phyloP scores from a whole-genome alignment of 768 basidiomycete genomes.

The Favolaschia claudopus region DNA sequence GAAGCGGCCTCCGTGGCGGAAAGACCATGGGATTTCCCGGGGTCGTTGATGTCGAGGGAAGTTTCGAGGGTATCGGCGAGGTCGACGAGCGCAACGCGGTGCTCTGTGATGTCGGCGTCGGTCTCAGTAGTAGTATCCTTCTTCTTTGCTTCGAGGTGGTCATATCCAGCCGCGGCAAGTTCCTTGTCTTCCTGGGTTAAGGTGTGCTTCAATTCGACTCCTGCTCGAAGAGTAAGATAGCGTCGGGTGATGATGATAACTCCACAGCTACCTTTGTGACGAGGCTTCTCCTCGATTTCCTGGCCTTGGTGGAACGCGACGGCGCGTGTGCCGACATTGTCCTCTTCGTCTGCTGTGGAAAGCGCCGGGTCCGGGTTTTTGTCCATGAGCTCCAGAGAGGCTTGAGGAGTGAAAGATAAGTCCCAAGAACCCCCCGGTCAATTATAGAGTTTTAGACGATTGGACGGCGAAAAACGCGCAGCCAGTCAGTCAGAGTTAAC shows the following conservation, averaged over 20 bases:
- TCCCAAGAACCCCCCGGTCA: no score
- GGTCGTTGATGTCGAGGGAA: conserved; percentile 60
- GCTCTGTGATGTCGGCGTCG: conserved; percentile 67
- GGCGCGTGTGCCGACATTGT: conserved; percentile 45
- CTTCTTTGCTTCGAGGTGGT: conserved; percentile 57
- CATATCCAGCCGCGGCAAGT: conserved; percentile 74
- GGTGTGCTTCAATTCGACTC: conserved; percentile 62
- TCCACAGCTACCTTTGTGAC: conserved; percentile 54
- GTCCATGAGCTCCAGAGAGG: no score
- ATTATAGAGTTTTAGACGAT: no score
- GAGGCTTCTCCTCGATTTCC: conserved; percentile 50
- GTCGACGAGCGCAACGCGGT: conserved; percentile 51
- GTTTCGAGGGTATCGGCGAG: conserved; percentile 54
- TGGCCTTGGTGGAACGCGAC: conserved; percentile 59
- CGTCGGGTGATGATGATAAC: not conserved
- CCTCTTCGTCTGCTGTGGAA: conserved; percentile 43
- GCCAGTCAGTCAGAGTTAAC: no score
- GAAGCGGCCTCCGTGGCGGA: conserved; percentile 58
- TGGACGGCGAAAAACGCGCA: no score
- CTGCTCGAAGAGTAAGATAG: conserved; percentile 2
- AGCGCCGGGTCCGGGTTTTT: no score
- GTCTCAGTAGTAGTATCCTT: conserved; percentile 46
- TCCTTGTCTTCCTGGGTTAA: conserved; percentile 73
- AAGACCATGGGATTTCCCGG: conserved; percentile 58
- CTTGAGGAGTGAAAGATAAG: no score